These are phyloP conservation scores for Ogataea nakhonphanomensis DNA, from an alignment of 805 yeast genomes.

Conservation along the genomic window DNA sequence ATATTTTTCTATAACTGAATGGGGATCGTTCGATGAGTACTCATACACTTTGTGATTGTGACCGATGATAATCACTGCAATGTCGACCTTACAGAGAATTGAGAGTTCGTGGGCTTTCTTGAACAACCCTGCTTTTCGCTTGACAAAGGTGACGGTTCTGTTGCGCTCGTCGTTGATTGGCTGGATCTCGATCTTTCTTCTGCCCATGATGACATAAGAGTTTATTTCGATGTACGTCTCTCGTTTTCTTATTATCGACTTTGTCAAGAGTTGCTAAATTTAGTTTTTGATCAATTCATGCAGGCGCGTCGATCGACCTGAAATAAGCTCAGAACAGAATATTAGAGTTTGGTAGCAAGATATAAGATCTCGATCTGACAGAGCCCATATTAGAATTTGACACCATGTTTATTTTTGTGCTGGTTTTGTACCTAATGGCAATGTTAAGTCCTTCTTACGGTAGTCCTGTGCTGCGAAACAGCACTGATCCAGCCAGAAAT, in stretches of 20 bases:
- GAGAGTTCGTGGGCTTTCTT: constrained; percentile 84
- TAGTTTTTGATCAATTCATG: constrained; percentile 2
- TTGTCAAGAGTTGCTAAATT: constrained; percentile 13
- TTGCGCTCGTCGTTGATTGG: constrained; percentile 90
- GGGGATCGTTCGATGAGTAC: constrained; percentile 68
- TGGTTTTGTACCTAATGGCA: not conserved
- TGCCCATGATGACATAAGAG: constrained; percentile 61
- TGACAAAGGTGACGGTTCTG: constrained; percentile 81
- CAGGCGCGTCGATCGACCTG: constrained; percentile 9
- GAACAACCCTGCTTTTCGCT: constrained; percentile 91
- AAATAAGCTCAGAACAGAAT: constrained; percentile 8
- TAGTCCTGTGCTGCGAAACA: constrained; percentile 1
- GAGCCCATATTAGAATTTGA: not conserved
- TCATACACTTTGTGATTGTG: constrained; percentile 81
- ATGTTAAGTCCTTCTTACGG: not conserved
- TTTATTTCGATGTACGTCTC: not conserved
- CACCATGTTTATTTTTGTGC: not conserved
- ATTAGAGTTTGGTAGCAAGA: not conserved
- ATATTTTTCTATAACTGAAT: constrained; percentile 43
- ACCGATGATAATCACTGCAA: constrained; percentile 86
- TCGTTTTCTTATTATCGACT: constrained; percentile 1
- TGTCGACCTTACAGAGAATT: constrained; percentile 87
- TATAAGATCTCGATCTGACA: not conserved
- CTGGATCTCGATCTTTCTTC: constrained; percentile 91
- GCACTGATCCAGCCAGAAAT: not conserved